Base-by-base conservation (phyloP, 305 asterid genomes). In the Caryopteris hybrid region DNA sequence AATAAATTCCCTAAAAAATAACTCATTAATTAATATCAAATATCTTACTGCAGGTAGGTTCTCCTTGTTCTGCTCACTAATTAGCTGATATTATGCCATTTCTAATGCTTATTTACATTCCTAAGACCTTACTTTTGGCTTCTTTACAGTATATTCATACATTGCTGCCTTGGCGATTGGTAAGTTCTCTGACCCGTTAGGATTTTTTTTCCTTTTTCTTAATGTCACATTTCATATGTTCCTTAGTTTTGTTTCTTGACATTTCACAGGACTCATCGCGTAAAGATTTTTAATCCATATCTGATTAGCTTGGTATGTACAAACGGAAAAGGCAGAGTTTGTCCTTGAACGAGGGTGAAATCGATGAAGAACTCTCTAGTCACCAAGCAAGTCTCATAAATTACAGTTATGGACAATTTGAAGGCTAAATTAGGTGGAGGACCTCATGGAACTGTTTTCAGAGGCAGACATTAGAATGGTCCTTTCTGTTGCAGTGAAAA, bases 391-490 rank as follows among this genome's bases (percentile, higher is more conserved):
- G 64, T 63, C 53, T 74, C 56, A 50, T 82, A 45, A 74, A 60
- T 53, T 84, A 84, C 36, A 64, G 64, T 46, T 77, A 69, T 13
- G 50, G 72, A 45, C 1, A 78, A 74, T 18, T 80, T 82, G 58
- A 64, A 70, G 48, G 61, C 74, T 9, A 74, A 78, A 63, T 11
- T 82, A 67, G 86, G 88, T 0, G 72, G 58, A 64, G 83, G 88
- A 27, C 71, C 65, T 10, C 74, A 65, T 57, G 85, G 86, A 13
- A 69, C 74, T 11, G 80, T 78, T 22, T 78, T 25, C 68, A 72
- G 58, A 70, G 89, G 89, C 65, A 75, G 73, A 12, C 85, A 81
- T 33, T 65, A 68, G 0, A 79, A 83, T 61, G 84, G 85, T 4
- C 79, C 77, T n/a, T 42, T 25, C 33, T 17, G 86, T 57, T 41